Evolutionary conservation across 352 stramenopile species (phyloP).

Genomic region (Phytopythium litorale): DNA sequence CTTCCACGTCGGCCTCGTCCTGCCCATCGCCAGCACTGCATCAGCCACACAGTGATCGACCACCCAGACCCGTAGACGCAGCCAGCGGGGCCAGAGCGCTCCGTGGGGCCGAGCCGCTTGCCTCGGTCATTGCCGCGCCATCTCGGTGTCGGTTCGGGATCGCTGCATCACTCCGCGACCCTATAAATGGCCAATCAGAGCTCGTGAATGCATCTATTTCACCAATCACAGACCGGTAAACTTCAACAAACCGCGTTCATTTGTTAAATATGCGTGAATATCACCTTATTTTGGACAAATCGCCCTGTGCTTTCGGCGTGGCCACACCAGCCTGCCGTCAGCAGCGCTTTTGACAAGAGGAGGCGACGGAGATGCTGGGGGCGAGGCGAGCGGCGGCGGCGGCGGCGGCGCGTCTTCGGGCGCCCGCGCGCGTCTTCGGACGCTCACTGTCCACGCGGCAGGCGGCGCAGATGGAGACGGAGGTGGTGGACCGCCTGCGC

Average conservation of each 20-base stretch:
- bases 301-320: not conserved
- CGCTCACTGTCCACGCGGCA: conserved; percentile 61
- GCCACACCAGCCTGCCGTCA: not conserved
- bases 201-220: not conserved
- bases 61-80: not conserved
- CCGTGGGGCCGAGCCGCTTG: not conserved
- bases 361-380: conserved; percentile 16
- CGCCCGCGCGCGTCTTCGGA: conserved; percentile 16
- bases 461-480: conserved; percentile 62
- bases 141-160: conserved; percentile 7
- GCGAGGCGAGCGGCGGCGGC: conserved; percentile 8
- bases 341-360: conserved; percentile 1
- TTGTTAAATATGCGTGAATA: not conserved
- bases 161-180: not conserved
- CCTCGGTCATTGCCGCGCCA: conserved; percentile 4
- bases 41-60: not conserved
- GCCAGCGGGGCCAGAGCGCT: not conserved
- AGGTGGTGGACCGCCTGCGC: conserved; percentile 72
- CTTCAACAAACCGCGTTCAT: not conserved
- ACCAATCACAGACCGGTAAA: not conserved
- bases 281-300: conserved; percentile 11
- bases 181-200: conserved; percentile 2
- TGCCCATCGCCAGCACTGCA: not conserved
- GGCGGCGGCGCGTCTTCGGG: conserved; percentile 9
- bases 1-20: conserved; percentile 50